A percentile compares a stretch with the other conserved stretches of the same genome.
phyloP scores from a whole-genome alignment of 768 basidiomycete species.

The Russula sp. region DNA sequence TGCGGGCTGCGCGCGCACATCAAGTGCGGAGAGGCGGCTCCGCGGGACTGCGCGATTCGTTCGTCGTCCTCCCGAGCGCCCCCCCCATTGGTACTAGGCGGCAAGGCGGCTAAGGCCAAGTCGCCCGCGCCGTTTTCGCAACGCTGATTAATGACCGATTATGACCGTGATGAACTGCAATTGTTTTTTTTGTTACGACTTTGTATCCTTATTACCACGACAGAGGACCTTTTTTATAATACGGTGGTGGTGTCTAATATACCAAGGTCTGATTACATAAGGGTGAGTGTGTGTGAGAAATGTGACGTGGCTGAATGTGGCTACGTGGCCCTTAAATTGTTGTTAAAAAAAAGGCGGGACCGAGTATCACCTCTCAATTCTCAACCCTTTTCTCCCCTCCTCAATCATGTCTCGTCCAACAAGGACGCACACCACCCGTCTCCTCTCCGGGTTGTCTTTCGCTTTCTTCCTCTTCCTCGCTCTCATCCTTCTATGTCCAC shows the following conservation, averaged over 20 bases:
- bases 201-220: too few species aligned
- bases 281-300: too few species aligned
- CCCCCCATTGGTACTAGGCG: not conserved
- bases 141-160: too few species aligned
- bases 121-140: conserved; percentile 3
- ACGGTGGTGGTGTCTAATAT: too few species aligned
- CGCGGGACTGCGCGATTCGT: conserved; percentile 69
- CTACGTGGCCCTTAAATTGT: conserved; percentile 5
- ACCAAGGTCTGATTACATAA: too few species aligned
- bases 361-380: too few species aligned
- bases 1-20: conserved; percentile 82
- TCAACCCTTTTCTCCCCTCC: not conserved
- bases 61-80: conserved; percentile 22
- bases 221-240: too few species aligned
- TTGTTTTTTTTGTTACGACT: not conserved
- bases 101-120: conserved; percentile 13
- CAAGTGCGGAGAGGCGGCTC: conserved; percentile 81
- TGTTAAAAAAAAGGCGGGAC: too few species aligned
- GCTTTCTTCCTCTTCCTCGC: conserved; percentile 50
- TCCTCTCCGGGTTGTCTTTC: conserved; percentile 26
- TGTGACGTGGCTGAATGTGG: conserved; percentile 8
- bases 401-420: conserved; percentile 25
- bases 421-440: conserved; percentile 23
- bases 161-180: too few species aligned
- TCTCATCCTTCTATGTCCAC: conserved; percentile 64